Base-by-base conservation (phyloP, 257 asterid genomes). In the Solanum tacnaense region DNA sequence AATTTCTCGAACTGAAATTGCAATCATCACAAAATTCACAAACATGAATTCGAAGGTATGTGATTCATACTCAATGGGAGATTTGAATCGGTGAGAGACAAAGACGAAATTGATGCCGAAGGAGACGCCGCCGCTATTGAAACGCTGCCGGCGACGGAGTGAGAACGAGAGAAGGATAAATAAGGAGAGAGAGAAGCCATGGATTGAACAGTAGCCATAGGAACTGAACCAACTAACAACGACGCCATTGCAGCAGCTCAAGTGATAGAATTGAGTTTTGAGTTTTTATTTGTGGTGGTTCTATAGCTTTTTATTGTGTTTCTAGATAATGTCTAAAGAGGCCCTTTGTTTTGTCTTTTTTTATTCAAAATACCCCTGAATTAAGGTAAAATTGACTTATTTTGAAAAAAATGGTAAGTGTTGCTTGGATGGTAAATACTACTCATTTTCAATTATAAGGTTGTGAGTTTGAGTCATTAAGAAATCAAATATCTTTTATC, bases 51-150 rank as follows among this genome's bases (percentile, higher is more conserved):
- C 82, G 13, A 35, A 35, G 31, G 15, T 35, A 1, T 32, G 23
- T 32, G 31, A 75, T 11, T 87, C 96, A 88, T 94, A 97, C 99
- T 94, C 85, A 87, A 70, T 79, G 98, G 97, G 74, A 92, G 92
- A 18, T 93, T 35, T 20, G 94, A 87, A 70, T 92, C 52, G 31
- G 94, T 13, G 65, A 49, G 84, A 36, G 89, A 25, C 49, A 87
- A 13, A 32, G 87, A 67, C 29, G 91, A n/a, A 67, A 89, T 3
- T 68, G 95, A 84, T 29, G 76, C 27, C 2, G 94, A 89, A 41
- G 88, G 10, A 83, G 92, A 41, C 84, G 93, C 89, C 6, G 93
- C 67, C 6, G 93, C 23, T 70, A 88, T 87, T 72, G 86, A 74
- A 58, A 94, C 71, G 85, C 90, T 27, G 73, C 49, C 56, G 89